Conservation (phyloP, 2,329 filamentous ascomycete species). For the Plenodomus tracheiphilus region DNA sequence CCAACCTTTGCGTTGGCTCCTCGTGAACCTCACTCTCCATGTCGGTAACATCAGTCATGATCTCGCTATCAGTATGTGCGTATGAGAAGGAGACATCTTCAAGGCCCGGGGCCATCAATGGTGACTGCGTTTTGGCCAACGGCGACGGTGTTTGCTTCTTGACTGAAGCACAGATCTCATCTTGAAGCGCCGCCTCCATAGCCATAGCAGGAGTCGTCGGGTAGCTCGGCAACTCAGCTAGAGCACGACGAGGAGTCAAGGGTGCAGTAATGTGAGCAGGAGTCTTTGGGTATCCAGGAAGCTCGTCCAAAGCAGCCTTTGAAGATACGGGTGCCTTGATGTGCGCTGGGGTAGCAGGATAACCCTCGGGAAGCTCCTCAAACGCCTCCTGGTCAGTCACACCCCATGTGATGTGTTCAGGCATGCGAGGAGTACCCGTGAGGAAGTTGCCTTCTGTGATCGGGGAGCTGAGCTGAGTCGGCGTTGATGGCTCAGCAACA, state of each 20-base stretch:
- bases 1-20: conserved; percentile 13
- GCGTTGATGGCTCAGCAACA: neutral
- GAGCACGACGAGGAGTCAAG: conserved; percentile 19
- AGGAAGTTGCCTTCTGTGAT: neutral
- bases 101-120: conserved; percentile 10
- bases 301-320: conserved; percentile 15
- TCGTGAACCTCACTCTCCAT: conserved; percentile 13
- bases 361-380: conserved; percentile 11
- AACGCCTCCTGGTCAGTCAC: conserved; percentile 21
- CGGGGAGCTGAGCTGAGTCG: neutral
- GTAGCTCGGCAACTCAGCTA: conserved; percentile 28
- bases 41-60: conserved; percentile 16
- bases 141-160: conserved; percentile 33
- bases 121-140: conserved; percentile 25
- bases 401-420: conserved; percentile 11
- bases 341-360: conserved; percentile 14
- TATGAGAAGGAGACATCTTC: conserved; percentile 16
- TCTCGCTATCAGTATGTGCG: conserved; percentile 10
- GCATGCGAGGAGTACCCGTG: conserved; percentile 5
- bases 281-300: conserved; percentile 29
- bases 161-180: conserved; percentile 28
- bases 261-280: conserved; percentile 26
- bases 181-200: conserved; percentile 30
- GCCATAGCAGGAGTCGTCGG: conserved; percentile 27
- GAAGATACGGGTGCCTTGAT: conserved; percentile 9